Conservation (phyloP, 2,329 filamentous ascomycete genomes). For the Dothiorella sarmentorum region DNA sequence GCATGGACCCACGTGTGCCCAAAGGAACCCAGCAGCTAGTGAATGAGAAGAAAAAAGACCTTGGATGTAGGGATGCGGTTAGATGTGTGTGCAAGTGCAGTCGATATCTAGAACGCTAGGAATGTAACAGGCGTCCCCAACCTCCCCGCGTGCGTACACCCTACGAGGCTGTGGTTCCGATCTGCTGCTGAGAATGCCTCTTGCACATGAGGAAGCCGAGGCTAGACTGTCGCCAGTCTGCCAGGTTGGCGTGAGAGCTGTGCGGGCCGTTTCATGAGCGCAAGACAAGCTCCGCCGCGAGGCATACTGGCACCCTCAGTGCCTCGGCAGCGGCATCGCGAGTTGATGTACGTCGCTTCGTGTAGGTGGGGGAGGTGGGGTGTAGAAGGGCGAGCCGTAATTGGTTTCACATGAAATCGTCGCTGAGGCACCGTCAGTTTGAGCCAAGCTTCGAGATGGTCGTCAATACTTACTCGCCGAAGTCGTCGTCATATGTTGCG, state of each 20-base stretch:
- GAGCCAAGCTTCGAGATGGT: background rate
- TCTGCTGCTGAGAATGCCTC: background rate
- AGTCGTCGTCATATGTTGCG: conserved; percentile 76
- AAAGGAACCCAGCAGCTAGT: conserved; percentile 7
- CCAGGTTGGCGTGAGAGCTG: conserved; percentile 12
- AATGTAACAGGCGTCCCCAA: conserved; percentile 9
- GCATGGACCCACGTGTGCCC: conserved; percentile 5
- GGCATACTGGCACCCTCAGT: conserved; percentile 2
- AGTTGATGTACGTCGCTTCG: conserved; percentile 13
- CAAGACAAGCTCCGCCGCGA: conserved; percentile 13
- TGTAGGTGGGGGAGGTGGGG: conserved; percentile 14
- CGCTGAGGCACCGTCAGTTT: conserved; percentile 29
- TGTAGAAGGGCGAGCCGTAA: conserved; percentile 6
- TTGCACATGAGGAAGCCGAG: conserved; percentile 9
- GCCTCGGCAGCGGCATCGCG: conserved; percentile 6
- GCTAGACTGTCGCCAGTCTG: conserved; percentile 5
- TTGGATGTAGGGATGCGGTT: background rate
- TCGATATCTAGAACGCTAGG: conserved; percentile 3
- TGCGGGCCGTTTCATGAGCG: conserved; percentile 12
- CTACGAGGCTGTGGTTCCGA: conserved; percentile 7
- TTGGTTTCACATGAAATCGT: conserved; percentile 38
- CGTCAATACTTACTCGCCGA: conserved; percentile 68
- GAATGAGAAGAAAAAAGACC: background rate
- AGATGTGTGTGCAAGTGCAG: background rate
- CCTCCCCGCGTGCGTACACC: background rate